Conservation (phyloP, 2,329 filamentous ascomycete genomes). For the Lasiodiplodia sp. region DNA sequence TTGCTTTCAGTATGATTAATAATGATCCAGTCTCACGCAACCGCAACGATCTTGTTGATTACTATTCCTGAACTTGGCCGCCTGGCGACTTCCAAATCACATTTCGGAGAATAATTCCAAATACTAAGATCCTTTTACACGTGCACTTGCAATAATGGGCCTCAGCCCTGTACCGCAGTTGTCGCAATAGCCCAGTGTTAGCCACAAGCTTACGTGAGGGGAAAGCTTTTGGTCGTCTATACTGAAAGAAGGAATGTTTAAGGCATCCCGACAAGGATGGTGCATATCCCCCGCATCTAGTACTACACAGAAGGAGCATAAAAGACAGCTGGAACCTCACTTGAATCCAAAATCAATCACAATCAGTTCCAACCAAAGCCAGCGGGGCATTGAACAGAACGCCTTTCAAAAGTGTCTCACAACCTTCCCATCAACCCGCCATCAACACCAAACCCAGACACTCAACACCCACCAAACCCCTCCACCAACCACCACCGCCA, state of each 20-base stretch:
- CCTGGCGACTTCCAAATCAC: no score
- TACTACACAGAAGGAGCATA: neutral
- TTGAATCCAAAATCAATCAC: neutral
- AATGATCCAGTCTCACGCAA: no score
- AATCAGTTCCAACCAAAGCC: neutral
- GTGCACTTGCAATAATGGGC: no score
- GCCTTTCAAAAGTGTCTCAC: neutral
- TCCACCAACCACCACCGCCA: no score
- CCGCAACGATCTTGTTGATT: no score
- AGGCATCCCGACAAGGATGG: neutral
- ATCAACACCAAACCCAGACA: neutral
- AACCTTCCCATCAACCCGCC: neutral
- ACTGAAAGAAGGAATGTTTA: neutral
- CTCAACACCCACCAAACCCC: neutral
- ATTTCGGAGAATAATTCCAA: no score
- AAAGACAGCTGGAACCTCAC: neutral
- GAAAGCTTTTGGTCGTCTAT: neutral
- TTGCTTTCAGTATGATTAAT: no score
- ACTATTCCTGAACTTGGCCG: no score
- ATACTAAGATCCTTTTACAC: neutral
- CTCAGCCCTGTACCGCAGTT: no score
- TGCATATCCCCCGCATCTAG: neutral
- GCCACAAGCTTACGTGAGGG: neutral
- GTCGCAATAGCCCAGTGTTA: neutral
- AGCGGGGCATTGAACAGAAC: neutral